These are phyloP conservation scores for Prosopis cineraria DNA, from an alignment of 306 rosid species.

Conservation along the genomic window DNA sequence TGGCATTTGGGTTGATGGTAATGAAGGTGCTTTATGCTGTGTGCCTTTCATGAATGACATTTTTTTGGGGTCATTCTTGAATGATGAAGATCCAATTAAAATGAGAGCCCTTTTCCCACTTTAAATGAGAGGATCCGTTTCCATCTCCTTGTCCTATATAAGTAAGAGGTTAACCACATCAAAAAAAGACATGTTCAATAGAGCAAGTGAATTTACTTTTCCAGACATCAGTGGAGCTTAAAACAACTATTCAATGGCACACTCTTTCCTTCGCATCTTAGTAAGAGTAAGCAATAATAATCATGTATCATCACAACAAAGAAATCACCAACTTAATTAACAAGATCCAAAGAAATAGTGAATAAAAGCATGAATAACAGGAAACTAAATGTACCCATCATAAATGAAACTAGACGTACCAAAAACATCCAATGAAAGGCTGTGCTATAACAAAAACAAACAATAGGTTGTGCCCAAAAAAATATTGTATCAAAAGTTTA, in stretches of 20 bases:
- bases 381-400: background rate
- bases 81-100: background rate
- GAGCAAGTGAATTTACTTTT: background rate
- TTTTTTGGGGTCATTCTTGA: too few relatives aligned
- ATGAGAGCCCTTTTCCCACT: background rate
- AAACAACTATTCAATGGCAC: background rate
- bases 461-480: background rate
- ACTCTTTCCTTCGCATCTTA: background rate
- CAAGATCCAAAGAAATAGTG: background rate
- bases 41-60: too few relatives aligned
- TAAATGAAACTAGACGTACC: background rate
- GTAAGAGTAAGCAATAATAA: slow-evolving; percentile 2
- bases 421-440: background rate
- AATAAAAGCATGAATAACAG: background rate
- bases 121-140: background rate
- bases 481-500: background rate
- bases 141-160: background rate
- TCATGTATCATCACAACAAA: background rate
- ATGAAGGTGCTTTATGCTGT: too few relatives aligned
- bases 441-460: background rate
- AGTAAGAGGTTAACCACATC: background rate
- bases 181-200: background rate
- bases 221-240: background rate
- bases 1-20: too few relatives aligned
- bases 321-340: background rate